Conservation (phyloP, 108 stramenopile genomes). For the Halocafeteria seosinensis region DNA sequence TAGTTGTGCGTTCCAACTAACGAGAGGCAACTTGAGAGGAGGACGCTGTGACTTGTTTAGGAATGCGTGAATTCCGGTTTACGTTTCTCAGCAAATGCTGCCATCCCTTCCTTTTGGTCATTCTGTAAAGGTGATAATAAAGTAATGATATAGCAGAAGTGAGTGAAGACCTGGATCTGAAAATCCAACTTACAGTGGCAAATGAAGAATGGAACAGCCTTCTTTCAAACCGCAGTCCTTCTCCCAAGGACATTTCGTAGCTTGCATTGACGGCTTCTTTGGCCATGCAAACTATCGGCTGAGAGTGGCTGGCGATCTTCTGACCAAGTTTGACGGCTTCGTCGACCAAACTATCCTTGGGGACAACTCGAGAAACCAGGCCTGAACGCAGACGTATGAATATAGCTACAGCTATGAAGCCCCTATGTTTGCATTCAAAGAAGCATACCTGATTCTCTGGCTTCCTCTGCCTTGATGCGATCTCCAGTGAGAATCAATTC, state of each 20-base stretch:
- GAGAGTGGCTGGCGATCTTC: conserved; percentile 67
- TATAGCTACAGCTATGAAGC: no score
- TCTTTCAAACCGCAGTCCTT: conserved; percentile 81
- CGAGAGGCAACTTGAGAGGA: no score
- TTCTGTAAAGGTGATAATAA: conserved; percentile 8
- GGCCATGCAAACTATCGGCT: conserved; percentile 52
- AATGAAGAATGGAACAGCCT: conserved; percentile 86
- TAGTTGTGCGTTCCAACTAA: no score
- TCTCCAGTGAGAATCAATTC: conserved; percentile 83
- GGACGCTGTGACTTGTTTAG: no score
- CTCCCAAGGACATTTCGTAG: conserved; percentile 67
- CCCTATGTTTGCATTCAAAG: no score
- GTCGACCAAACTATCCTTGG: conserved; percentile 51
- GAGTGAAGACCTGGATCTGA: no score
- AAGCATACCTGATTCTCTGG: no score
- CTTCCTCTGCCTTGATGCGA: conserved; percentile 66
- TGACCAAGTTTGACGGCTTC: conserved; percentile 70
- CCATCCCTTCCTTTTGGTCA: conserved; percentile 96
- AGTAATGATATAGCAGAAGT: neutral
- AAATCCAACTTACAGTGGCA: no score
- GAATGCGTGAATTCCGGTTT: conserved; percentile 53
- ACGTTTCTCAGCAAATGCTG: conserved; percentile 75
- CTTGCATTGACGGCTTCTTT: conserved; percentile 95
- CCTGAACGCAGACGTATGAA: conserved; percentile 58
- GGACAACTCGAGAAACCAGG: conserved; percentile 70